Evolutionary conservation across 164 flowering plant genomes (phyloP).

Genomic region (Vitis labrusca): DNA sequence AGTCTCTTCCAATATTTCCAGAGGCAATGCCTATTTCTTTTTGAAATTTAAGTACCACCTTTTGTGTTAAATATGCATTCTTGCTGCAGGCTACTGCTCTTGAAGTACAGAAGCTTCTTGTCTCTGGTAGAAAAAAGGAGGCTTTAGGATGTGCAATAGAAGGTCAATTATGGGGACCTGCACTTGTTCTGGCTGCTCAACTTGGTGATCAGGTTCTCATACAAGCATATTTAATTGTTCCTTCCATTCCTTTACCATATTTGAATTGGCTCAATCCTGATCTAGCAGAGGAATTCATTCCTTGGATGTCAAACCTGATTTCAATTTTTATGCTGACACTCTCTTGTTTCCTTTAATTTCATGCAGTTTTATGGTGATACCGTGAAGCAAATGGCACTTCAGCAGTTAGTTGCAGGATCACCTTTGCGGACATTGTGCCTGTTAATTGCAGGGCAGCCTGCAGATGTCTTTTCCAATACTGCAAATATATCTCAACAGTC

Average conservation of each 20-base stretch:
- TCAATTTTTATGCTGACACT: neutral
- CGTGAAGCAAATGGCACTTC: slow-evolving; percentile 88
- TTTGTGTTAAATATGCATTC: slow-evolving; percentile 4
- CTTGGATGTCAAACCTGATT: slow-evolving; percentile 3
- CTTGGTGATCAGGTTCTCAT: slow-evolving; percentile 73
- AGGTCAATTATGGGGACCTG: slow-evolving; percentile 98
- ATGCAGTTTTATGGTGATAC: slow-evolving; percentile 89
- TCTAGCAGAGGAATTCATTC: neutral
- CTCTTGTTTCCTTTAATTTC: neutral
- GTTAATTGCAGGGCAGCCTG: slow-evolving; percentile 90
- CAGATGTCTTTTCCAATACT: slow-evolving; percentile 68
- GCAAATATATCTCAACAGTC: slow-evolving; percentile 46
- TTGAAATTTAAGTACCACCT: neutral
- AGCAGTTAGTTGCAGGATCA: slow-evolving; percentile 77
- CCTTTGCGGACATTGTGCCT: slow-evolving; percentile 93
- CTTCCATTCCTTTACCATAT: neutral
- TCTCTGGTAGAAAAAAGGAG: slow-evolving; percentile 82
- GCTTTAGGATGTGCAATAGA: slow-evolving; percentile 88
- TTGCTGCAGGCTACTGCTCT: slow-evolving; percentile 72
- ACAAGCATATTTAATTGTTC: slow-evolving; percentile 13
- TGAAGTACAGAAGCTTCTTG: slow-evolving; percentile 91
- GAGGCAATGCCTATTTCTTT: neutral
- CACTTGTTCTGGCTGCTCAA: slow-evolving; percentile 85
- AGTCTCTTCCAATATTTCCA: neutral
- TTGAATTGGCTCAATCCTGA: neutral